Conservation (phyloP, 1,284 basidiomycete genomes). For the Inonotus obliquus region DNA sequence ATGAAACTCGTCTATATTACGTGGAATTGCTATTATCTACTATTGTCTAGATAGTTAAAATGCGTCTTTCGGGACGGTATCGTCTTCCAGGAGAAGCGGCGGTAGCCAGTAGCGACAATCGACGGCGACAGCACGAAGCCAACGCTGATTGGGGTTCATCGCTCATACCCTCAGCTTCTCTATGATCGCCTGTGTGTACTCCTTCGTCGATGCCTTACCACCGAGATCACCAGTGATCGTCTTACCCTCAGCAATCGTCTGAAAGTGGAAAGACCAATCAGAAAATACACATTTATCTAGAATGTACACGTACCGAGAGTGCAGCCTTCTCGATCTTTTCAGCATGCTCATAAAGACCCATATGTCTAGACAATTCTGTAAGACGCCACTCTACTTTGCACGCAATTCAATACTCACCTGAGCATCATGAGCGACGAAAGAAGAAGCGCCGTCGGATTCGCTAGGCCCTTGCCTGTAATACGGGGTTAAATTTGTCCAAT, state of each 20-base stretch:
- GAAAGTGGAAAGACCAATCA: constrained; percentile 13
- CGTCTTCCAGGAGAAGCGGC: too few species aligned
- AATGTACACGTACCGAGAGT: constrained; percentile 56
- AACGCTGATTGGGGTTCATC: too few species aligned
- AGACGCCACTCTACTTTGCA: constrained; percentile 24
- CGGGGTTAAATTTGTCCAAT: constrained; percentile 12
- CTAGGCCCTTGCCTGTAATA: constrained; percentile 83
- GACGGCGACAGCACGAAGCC: neutral
- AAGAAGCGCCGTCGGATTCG: constrained; percentile 96
- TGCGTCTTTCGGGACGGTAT: neutral
- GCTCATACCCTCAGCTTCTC: constrained; percentile 47
- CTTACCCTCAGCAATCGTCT: constrained; percentile 96
- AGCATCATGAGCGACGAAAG: constrained; percentile 97
- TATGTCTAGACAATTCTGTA: constrained; percentile 61
- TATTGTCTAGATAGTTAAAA: neutral
- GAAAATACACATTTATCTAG: neutral
- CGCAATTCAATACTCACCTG: constrained; percentile 46
- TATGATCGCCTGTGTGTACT: constrained; percentile 89
- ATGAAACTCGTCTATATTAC: neutral
- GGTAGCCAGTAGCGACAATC: constrained; percentile 1
- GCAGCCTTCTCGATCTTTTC: constrained; percentile 91
- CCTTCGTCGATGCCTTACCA: constrained; percentile 81
- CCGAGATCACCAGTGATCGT: constrained; percentile 90
- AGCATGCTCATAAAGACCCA: constrained; percentile 86
- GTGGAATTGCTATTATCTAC: neutral